Base-by-base conservation (phyloP, 805 yeast genomes). In the Pichia occidentalis region DNA sequence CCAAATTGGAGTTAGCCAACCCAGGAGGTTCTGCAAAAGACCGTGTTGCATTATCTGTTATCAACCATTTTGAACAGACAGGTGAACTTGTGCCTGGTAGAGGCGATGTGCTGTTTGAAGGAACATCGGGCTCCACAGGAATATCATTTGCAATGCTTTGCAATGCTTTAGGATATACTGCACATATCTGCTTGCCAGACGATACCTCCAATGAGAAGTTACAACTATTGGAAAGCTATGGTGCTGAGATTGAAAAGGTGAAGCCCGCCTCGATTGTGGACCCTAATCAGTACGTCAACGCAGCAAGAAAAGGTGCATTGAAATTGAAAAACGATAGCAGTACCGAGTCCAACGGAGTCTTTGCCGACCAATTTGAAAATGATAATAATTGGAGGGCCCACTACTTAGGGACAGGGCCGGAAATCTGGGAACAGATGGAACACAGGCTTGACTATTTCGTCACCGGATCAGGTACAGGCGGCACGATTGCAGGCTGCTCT, bases 11-110 rank as follows among this genome's bases (percentile, higher is more conserved):
- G 57, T 63, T 85, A 38, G 59, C 70, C 45, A 92, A 90, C 52
- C 97, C 97, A 0, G 98, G 90, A 1, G 97, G 97, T 0, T 82
- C 95, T 35, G 95, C 97, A 4, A 90, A 90, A 50, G 98, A 90
- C 56, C 66, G 98, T 30, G 95, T 92, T 14, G 97, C 97, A 0
- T 62, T 84, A 16, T 85, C 92, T 4, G 81, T 90, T 31, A 81
- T 90, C 13, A 65, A 74, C 39, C 74, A 75, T 17, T 83, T 82
- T 39, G 95, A 85, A 53, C 39, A 48, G 5, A 34, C 51, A 32
- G 92, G 92, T 0, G 53, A 64, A 5, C 57, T 88, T 27, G 55
- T 63, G 5, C 83, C 85, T 0, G 57, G 73, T 29, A 60, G 68
- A 36, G 86, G 84, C 1, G 92, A 85, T 51, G 67, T 77, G 11